These are phyloP conservation scores for Fragaria vesca DNA, from an alignment of 306 rosid genomes.

Conservation along the genomic window DNA sequence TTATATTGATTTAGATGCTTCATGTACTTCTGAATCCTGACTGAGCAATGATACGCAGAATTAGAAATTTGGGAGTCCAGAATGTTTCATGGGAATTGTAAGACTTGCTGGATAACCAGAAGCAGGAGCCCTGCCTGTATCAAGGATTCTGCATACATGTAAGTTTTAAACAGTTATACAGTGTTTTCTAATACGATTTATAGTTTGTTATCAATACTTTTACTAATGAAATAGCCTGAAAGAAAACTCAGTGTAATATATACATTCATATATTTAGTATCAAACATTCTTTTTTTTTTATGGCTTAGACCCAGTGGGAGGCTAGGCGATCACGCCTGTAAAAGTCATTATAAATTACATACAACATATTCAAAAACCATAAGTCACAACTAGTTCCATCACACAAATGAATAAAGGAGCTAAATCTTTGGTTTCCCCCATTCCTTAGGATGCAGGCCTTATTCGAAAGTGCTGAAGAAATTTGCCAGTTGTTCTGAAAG, in stretches of 20 bases:
- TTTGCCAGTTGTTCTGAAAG: constrained; percentile 48
- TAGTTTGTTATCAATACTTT: background rate
- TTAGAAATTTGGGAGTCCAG: background rate
- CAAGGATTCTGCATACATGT: background rate
- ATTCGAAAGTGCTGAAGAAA: constrained; percentile 29
- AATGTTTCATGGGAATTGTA: background rate
- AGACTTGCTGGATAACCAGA: background rate
- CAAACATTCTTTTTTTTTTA: background rate
- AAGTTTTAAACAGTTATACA: background rate
- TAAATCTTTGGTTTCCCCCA: background rate
- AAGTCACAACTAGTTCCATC: background rate
- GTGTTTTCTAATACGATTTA: background rate
- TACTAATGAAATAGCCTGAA: background rate
- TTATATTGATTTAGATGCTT: background rate
- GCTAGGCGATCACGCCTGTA: background rate
- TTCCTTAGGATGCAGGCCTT: background rate
- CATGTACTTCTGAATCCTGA: background rate
- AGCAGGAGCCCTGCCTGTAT: background rate
- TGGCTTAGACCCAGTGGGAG: background rate
- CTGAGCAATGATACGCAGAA: background rate
- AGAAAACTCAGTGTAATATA: background rate
- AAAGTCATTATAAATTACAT: background rate
- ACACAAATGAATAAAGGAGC: background rate
- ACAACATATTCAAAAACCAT: background rate
- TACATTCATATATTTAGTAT: background rate